A percentile compares a stretch with the other conserved stretches of the same genome.
Evolutionary conservation across 495 filamentous ascomycete genomes (phyloP).

Genomic region (Penicillium egyptiacum): DNA sequence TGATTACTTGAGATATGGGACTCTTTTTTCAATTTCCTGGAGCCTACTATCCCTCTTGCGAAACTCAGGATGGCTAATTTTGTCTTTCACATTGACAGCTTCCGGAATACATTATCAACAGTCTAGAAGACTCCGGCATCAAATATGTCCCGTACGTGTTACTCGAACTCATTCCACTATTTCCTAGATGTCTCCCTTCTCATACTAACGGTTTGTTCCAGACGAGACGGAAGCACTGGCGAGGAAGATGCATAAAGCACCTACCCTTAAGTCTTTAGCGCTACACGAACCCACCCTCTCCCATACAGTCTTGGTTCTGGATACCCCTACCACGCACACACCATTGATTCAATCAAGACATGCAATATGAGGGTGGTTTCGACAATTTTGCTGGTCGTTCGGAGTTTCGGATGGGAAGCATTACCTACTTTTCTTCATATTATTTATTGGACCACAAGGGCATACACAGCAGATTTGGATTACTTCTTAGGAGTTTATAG

Average conservation of each 20-base stretch:
- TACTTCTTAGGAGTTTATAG: constrained; percentile 11
- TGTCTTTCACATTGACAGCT: constrained; percentile 36
- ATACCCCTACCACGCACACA: constrained; percentile 18
- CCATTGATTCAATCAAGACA: not conserved
- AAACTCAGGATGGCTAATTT: constrained; percentile 1
- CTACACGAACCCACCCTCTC: constrained; percentile 11
- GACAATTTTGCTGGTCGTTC: constrained; percentile 17
- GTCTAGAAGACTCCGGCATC: constrained; percentile 66
- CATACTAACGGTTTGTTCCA: constrained; percentile 22
- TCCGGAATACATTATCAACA: constrained; percentile 62
- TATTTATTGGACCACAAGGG: constrained; percentile 16
- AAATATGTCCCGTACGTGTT: constrained; percentile 63
- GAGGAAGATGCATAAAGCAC: constrained; percentile 45
- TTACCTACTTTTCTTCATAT: constrained; percentile 20
- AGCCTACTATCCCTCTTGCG: no score
- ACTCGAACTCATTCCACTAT: not conserved
- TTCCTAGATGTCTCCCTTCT: not conserved
- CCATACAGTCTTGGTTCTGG: constrained; percentile 8
- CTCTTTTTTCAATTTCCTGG: not conserved
- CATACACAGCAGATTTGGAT: constrained; percentile 13
- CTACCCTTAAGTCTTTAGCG: constrained; percentile 5
- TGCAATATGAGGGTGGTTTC: constrained; percentile 2
- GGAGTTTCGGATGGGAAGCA: constrained; percentile 32
- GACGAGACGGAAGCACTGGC: constrained; percentile 52
- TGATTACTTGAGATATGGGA: not conserved